Evolutionary conservation across 148 eudicot species (phyloP), one percentile per base, ranked within the genome.

Genomic region (Vaccinium darrowii): DNA sequence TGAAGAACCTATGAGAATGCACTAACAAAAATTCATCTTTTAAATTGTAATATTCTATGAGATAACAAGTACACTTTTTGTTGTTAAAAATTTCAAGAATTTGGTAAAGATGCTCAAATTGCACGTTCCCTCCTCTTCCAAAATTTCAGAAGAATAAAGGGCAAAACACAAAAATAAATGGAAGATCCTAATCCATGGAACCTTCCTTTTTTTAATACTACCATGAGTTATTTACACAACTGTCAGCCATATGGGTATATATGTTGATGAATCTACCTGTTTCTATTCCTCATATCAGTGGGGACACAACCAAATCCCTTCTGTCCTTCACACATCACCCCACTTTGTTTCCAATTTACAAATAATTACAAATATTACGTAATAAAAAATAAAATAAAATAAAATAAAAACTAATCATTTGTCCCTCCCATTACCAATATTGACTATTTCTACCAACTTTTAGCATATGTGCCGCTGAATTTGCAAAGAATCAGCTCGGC

Each of bases 51-150:
- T 62, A 62, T n/a, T 11, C n/a, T 0, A 21, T 62, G 0, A 1
- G n/a, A 21, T 21, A 8, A 8, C n/a, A 58, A 58, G 5, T 5
- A 8, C 1, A 21, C 3, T 21, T 8, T 63, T 63, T 63, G 47
- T 3, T 43, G 7, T 4, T 43, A 43, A 43, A 43, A 43, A 43
- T 43, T 43, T 43, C 47, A 43, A 43, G 5, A 63, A 63, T 23
- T 63, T 63, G 71, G 27, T 63, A 63, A 63, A 63, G 71, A n/a
- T n/a, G 30, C 71, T 63, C 71, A 69, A 67, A 67, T 23, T 67
- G 36, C 73, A 69, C 39, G 7, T 27, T 30, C 18, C 3, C 18
- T 69, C 74, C 36, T 30, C 74, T 69, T 69, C 13, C 7, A 14
- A 51, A 8, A 8, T 63, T 62, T 8, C 71, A 63, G 67, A 21